Evolutionary conservation across 1,284 basidiomycete genomes (phyloP), one percentile per base, ranked within the genome.

Genomic region (Ustilago cynodontis): DNA sequence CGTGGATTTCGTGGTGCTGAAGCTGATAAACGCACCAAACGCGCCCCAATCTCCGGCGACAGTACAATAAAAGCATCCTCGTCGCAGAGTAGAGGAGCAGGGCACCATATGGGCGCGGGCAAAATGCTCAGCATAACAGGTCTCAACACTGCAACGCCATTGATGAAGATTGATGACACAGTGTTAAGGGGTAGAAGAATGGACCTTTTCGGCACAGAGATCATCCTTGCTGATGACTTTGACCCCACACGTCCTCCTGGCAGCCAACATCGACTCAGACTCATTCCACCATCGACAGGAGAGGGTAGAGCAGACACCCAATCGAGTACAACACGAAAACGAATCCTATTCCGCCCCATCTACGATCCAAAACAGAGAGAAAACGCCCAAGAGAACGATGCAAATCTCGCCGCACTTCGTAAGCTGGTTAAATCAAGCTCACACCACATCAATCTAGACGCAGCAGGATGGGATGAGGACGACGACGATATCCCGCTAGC

Each of bases 141-240:
- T 1, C 56, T 78, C 18, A 61, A 74, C 20, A 74, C 71, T 3
- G 1, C 51, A 4, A 28, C 33, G 9, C 76, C 76, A 0, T 37
- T 78, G 16, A 51, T 78, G 52, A 74, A 78, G 59, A 61, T 78
- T 53, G 59, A 60, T 29, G 64, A 74, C 24, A 74, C 68, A 1
- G 52, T 78, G 0, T 41, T 78, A 14, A 43, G 67, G 1, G 71
- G 76, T 1, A 55, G 31, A 7, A 51, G 51, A 13, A 62, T 65
- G 67, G 35, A 68, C 10, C 6, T 71, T 37, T 55, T 73, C 11
- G 76, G 76, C 1, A 55, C 54, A 24, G 76, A 78, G 22, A 78
- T 78, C 26, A 41, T 78, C 11, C 56, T 78, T 3, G 5, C 18
- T 7, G 71, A 77, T 41, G 31, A 70, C 0, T 62, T 62, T 7